Evolutionary conservation across 2,329 filamentous ascomycete genomes (phyloP), one percentile per base, ranked within the genome.

Genomic region (Neocucurbitaria cava): DNA sequence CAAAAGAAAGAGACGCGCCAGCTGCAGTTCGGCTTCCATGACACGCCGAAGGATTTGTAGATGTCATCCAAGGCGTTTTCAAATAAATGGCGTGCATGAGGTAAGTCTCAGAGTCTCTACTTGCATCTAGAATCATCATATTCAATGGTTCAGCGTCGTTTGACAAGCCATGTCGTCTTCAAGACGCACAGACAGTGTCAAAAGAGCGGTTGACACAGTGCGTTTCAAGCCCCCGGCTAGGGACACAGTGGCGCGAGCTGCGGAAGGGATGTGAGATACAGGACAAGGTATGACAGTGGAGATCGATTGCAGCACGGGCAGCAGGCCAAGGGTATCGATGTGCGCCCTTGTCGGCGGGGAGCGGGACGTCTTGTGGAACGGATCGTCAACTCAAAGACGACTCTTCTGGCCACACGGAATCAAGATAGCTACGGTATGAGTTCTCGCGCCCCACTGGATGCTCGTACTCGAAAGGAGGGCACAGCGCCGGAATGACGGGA

Each of bases 181-280:
- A 28, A 41, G 17, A 35, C 33, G 46, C 50, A 56, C 49, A 49
- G 56, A 49, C 56, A 39, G 23, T 48, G 52, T 23, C 54, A 44
- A 45, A 17, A 49, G 28, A 54, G 61, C 44, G 47, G 41, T 54
- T 56, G 41, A 45, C 49, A 58, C 42, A 52, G 57, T 68, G 70
- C 69, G 71, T 71, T 68, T 71, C 68, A 65, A 63, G 61, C 57
- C 56, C 62, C 56, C 49, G 43, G 62, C 64, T 60, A 61, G 56
- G n/a, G 65, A 59, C 52, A 55, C 52, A 59, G 71, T 67, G 69
- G 67, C 67, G 70, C 65, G 56, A 62, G 68, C 49, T 67, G 64
- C 64, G 69, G 71, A 71, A 70, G 69, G 69, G 65, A 73, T 73
- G 71, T 68, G 64, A 67, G 69, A 72, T 70, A 65, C 62, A 44